Conservation (phyloP, 768 basidiomycete genomes). For the Russula olivacea region DNA sequence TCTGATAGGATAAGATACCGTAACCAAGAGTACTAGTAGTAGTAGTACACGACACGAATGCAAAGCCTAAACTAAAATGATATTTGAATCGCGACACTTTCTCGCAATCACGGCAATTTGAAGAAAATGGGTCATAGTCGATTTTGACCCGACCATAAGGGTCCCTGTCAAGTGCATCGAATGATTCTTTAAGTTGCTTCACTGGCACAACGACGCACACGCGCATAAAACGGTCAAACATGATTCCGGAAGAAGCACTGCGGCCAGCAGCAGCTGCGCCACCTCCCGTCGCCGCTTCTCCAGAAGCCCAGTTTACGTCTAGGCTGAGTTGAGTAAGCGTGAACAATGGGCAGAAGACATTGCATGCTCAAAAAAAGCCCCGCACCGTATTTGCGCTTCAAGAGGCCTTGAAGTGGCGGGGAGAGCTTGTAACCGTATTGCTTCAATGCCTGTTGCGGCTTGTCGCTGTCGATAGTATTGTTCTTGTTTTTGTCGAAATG, state of each 20-base stretch:
- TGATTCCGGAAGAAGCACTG: conserved; percentile 45
- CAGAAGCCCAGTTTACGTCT: conserved; percentile 44
- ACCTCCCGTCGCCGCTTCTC: conserved; percentile 26
- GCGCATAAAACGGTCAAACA: conserved; percentile 82
- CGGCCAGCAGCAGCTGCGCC: conserved; percentile 27
- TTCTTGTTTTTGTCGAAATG: conserved; percentile 79
- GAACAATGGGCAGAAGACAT: neutral
- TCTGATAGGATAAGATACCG: too few species aligned
- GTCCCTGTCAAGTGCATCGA: conserved; percentile 59
- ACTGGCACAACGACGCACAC: conserved; percentile 81
- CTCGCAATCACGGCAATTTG: conserved; percentile 54
- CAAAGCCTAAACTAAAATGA: too few species aligned
- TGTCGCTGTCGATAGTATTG: conserved; percentile 66
- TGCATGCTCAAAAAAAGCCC: neutral
- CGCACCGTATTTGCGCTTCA: conserved; percentile 75
- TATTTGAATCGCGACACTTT: too few species aligned
- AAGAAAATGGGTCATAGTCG: conserved; percentile 64
- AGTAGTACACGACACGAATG: too few species aligned
- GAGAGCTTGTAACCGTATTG: conserved; percentile 80
- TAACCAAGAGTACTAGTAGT: too few species aligned
- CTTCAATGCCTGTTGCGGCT: conserved; percentile 60
- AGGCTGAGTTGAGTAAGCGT: neutral
- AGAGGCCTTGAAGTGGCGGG: conserved; percentile 57
- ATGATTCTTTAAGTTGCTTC: conserved; percentile 70
- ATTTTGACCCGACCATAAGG: conserved; percentile 63